These are phyloP conservation scores for Vicia villosa DNA, from an alignment of 306 rosid genomes.

Conservation along the genomic window DNA sequence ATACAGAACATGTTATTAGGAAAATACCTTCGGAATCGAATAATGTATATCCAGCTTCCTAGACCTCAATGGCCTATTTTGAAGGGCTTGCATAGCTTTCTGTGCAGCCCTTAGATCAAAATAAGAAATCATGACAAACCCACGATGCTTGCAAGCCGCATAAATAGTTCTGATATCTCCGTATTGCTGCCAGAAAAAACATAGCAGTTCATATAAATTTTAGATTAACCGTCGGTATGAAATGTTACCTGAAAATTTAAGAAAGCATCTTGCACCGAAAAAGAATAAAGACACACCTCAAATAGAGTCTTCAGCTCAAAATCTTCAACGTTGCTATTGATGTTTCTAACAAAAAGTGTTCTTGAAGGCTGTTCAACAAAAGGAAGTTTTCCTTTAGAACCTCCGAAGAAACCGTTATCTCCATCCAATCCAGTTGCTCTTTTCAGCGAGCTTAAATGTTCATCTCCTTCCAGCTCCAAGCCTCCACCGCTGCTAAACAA, in stretches of 20 bases:
- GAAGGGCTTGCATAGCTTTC: constrained; percentile 70
- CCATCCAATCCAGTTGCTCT: constrained; percentile 42
- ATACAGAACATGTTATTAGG: constrained; percentile 21
- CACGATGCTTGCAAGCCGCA: constrained; percentile 82
- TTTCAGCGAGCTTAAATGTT: constrained; percentile 37
- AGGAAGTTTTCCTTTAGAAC: constrained; percentile 54
- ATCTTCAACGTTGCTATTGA: constrained; percentile 71
- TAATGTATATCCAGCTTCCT: constrained; percentile 84
- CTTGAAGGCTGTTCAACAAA: constrained; percentile 69
- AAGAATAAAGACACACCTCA: constrained; percentile 58
- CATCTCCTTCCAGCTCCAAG: constrained; percentile 75
- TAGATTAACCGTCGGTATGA: constrained; percentile 19
- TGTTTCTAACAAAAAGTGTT: constrained; percentile 84
- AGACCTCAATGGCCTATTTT: constrained; percentile 59
- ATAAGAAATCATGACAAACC: constrained; percentile 81
- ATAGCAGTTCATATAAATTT: constrained; percentile 31
- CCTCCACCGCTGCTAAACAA: constrained; percentile 84
- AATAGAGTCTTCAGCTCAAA: constrained; percentile 72
- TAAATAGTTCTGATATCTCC: constrained; percentile 74
- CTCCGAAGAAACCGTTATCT: constrained; percentile 50
- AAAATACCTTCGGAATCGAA: constrained; percentile 77
- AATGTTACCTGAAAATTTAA: constrained; percentile 28
- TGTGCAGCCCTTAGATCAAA: constrained; percentile 75
- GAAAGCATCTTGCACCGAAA: constrained; percentile 27
- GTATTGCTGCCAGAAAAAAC: constrained; percentile 54